phyloP scores from a whole-genome alignment of 2,329 filamentous ascomycete genomes.

The Xenoacremonium recifei region DNA sequence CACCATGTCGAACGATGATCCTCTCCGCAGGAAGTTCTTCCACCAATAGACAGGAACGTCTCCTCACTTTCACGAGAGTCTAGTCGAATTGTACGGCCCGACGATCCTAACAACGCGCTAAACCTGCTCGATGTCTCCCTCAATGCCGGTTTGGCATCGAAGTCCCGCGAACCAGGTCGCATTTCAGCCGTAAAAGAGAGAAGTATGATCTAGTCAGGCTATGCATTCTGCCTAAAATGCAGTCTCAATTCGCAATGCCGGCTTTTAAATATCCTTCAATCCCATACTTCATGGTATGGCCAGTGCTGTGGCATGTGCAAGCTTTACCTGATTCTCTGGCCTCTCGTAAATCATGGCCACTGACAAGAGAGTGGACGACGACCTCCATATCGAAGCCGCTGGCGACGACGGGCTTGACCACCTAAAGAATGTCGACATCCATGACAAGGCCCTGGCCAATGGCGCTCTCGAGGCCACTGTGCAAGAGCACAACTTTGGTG shows the following conservation, averaged over 20 bases:
- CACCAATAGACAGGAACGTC: slow-evolving; percentile 17
- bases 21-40: slow-evolving; percentile 19
- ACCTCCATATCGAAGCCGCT: slow-evolving; percentile 29
- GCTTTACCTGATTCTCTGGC: neutral
- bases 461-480: slow-evolving; percentile 36
- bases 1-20: slow-evolving; percentile 3
- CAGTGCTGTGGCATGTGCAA: neutral
- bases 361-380: slow-evolving; percentile 18
- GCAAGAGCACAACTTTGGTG: slow-evolving; percentile 35
- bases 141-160: slow-evolving; percentile 2
- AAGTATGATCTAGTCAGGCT: too few species aligned
- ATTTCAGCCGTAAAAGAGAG: too few species aligned
- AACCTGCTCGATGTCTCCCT: slow-evolving; percentile 5
- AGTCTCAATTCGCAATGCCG: neutral
- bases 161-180: too few species aligned
- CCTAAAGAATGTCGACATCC: slow-evolving; percentile 31
- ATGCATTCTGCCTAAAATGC: slow-evolving; percentile 1
- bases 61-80: neutral
- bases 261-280: neutral
- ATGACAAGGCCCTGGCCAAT: slow-evolving; percentile 37
- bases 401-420: slow-evolving; percentile 26
- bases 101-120: slow-evolving; percentile 18
- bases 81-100: slow-evolving; percentile 14
- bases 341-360: slow-evolving; percentile 16
- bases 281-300: neutral